phyloP scores from a whole-genome alignment of 768 basidiomycete species.

The Glaciozyma martinii region DNA sequence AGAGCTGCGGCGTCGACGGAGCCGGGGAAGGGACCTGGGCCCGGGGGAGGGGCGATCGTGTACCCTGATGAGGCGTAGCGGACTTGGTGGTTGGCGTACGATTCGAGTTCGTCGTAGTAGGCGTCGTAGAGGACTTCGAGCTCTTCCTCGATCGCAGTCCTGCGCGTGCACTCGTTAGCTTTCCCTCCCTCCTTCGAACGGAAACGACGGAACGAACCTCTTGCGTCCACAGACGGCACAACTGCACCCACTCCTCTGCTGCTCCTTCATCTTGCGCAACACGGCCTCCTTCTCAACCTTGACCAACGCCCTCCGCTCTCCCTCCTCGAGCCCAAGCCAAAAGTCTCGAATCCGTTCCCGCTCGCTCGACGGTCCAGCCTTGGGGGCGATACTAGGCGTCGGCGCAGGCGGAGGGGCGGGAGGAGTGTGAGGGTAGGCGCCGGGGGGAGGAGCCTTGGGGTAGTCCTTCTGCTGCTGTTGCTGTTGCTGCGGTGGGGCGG shows the following conservation, averaged over 20 bases:
- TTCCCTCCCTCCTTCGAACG: not conserved
- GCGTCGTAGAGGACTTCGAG: constrained; percentile 99
- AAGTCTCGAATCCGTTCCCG: constrained; percentile 96
- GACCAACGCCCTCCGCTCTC: constrained; percentile 82
- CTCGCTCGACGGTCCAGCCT: constrained; percentile 45
- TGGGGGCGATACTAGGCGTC: constrained; percentile 8
- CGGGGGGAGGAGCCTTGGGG: constrained; percentile 11
- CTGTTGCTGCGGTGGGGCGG: constrained; percentile 34
- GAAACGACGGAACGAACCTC: constrained; percentile 53
- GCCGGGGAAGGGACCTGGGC: constrained; percentile 96
- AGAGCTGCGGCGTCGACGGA: constrained; percentile 64
- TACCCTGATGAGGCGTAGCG: constrained; percentile 77
- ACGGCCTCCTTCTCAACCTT: constrained; percentile 98
- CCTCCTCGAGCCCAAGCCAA: constrained; percentile 87
- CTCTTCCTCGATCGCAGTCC: constrained; percentile 97
- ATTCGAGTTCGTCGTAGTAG: constrained; percentile 99
- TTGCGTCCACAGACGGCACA: constrained; percentile 96
- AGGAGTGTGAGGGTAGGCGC: constrained; percentile 20
- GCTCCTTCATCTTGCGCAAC: constrained; percentile 97
- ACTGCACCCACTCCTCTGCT: constrained; percentile 90
- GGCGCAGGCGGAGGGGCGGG: constrained; percentile 10
- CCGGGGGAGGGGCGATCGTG: constrained; percentile 80
- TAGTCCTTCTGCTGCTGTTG: not conserved
- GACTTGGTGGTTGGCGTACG: constrained; percentile 97
- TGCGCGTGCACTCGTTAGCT: constrained; percentile 37